Percentiles rank a stretch among this genome's conserved stretches.
Evolutionary conservation across 495 filamentous ascomycete genomes (phyloP).

Genomic region (Sporormia fimetaria): DNA sequence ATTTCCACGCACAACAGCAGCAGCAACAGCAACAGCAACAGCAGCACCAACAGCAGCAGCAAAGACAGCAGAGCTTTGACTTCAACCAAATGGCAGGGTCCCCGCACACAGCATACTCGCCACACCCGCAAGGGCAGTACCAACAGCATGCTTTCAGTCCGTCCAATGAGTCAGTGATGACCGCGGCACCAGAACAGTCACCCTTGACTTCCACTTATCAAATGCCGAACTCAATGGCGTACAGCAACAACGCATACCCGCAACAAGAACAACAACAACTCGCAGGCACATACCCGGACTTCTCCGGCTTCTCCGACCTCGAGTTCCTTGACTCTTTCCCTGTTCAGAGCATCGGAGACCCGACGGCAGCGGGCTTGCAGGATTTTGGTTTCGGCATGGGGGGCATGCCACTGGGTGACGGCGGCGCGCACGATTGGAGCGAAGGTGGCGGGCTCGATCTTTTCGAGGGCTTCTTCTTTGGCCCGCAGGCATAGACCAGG

Average conservation of each 20-base stretch:
- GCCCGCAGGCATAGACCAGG: too few species aligned
- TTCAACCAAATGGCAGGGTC: constrained; percentile 21
- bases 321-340: constrained; percentile 29
- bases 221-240: constrained; percentile 14
- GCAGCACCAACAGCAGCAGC: too few species aligned
- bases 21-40: constrained; percentile 25
- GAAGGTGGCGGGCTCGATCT: constrained; percentile 72
- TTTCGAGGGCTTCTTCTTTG: constrained; percentile 90
- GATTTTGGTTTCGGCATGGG: constrained; percentile 63
- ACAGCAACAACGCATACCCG: constrained; percentile 11
- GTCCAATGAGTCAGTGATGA: not conserved
- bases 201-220: constrained; percentile 14
- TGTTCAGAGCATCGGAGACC: constrained; percentile 14
- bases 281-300: constrained; percentile 26
- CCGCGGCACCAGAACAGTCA: constrained; percentile 3
- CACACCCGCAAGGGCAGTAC: constrained; percentile 3
- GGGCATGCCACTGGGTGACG: too few species aligned
- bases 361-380: constrained; percentile 21
- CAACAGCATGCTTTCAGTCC: not conserved
- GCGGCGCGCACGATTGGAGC: constrained; percentile 66
- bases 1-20: constrained; percentile 9
- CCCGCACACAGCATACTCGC: too few species aligned
- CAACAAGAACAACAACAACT: constrained; percentile 11
- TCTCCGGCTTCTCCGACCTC: constrained; percentile 29
- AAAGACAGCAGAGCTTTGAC: too few species aligned